Base-by-base conservation (phyloP, 2,329 filamentous ascomycete species). In the Aspergillus arachidicola region DNA sequence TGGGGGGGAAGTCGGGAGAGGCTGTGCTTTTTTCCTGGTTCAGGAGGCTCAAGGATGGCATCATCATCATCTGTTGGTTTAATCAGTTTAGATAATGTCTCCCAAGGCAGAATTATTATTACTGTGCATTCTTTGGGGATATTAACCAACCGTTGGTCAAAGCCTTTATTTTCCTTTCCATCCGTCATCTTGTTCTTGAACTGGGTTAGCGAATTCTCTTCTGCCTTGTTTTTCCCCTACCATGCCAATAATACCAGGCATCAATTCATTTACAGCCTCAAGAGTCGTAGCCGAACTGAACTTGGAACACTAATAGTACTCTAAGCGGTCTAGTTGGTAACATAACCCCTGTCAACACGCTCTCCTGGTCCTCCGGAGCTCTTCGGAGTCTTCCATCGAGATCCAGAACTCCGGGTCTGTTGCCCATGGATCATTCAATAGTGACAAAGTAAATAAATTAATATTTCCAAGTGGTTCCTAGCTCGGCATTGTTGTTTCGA, bases 11-110 rank as follows among this genome's bases (percentile, higher is more conserved):
- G 11, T 51, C 38, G n/a, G 36, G 23, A 59, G 57, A 59, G 57
- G 57, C 57, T 59, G 57, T 59, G 57, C 50, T 46, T 30, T 30
- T 48, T 41, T 38, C 16, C 43, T 46, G 45, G 45, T 32, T 48
- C 41, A 58, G 41, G 26, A 46, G 56, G 41, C 56, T 32, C 41
- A 34, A 32, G 28, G 56, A 59, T 59, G 48, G 57, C 57, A 46
- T 41, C 57, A 46, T 41, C 57, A 46, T 59, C 57, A 51, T 51
- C 48, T 59, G 57, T 51, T 59, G 43, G 28, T 51, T 34, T 14
- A 2, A 26, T 26, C 45, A 19, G 14, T 50, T 48, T 48, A 30
- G 26, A 28, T 50, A 30, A 10, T 50, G 4, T 26, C 30, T 32
- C n/a, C n/a, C 48, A 51, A 51, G 48, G 48, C 48, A 32, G 48